phyloP scores from a whole-genome alignment of 495 filamentous ascomycete genomes.

The Cryomyces minteri region DNA sequence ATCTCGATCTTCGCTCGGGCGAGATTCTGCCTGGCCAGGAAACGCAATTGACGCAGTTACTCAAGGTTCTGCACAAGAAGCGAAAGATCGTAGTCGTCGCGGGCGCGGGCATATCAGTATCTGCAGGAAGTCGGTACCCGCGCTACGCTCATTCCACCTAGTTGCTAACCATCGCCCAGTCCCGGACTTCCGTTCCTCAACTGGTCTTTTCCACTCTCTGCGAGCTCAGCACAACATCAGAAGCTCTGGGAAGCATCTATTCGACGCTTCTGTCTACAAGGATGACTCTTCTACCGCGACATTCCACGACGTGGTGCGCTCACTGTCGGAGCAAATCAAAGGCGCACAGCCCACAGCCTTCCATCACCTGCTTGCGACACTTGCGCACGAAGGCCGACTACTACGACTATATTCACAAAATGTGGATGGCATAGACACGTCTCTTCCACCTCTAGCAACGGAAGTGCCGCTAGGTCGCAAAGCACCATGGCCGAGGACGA shows the following conservation, averaged over 20 bases:
- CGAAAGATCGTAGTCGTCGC: constrained; percentile 94
- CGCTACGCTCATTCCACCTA: not conserved
- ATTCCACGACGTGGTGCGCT: constrained; percentile 92
- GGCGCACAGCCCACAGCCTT: constrained; percentile 71
- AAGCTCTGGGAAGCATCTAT: constrained; percentile 84
- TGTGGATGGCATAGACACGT: constrained; percentile 84
- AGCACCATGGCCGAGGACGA: constrained; percentile 79
- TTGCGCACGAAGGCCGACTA: constrained; percentile 79
- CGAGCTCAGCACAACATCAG: constrained; percentile 77
- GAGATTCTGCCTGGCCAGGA: constrained; percentile 30
- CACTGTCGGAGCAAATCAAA: constrained; percentile 55
- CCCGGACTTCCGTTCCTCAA: constrained; percentile 86
- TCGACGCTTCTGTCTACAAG: constrained; percentile 93
- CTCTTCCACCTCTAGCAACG: constrained; percentile 62
- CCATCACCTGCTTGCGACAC: constrained; percentile 79
- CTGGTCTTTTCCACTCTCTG: constrained; percentile 70
- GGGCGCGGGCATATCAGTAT: constrained; percentile 89
- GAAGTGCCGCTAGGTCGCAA: constrained; percentile 54
- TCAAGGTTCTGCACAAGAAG: constrained; percentile 65
- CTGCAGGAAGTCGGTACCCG: constrained; percentile 71
- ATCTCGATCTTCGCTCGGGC: constrained; percentile 45
- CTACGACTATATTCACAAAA: constrained; percentile 90
- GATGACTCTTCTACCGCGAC: constrained; percentile 69
- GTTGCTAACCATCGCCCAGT: constrained; percentile 31
- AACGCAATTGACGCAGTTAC: constrained; percentile 43